Evolutionary conservation across 2,329 filamentous ascomycete genomes (phyloP).

Genomic region (Lasiodiplodia sp.): DNA sequence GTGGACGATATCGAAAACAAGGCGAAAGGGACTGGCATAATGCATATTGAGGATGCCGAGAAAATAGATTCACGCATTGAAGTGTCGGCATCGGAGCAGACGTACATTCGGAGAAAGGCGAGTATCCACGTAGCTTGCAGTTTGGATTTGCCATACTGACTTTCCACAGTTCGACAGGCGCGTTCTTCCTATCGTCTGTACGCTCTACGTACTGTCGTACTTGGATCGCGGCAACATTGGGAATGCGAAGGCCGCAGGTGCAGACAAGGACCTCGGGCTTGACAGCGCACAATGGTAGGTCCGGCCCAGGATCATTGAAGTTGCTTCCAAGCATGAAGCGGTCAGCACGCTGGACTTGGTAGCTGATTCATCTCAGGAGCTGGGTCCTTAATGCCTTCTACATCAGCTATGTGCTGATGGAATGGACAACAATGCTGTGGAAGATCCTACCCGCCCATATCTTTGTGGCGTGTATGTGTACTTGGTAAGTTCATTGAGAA

Average conservation of each 20-base stretch:
- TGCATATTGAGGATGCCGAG: slow-evolving; percentile 8
- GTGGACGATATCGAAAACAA: not conserved
- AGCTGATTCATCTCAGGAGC: slow-evolving; percentile 39
- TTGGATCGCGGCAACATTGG: slow-evolving; percentile 40
- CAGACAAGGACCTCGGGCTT: slow-evolving; percentile 36
- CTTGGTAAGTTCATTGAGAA: slow-evolving; percentile 26
- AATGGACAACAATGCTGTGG: slow-evolving; percentile 46
- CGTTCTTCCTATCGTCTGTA: slow-evolving; percentile 38
- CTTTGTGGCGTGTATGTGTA: slow-evolving; percentile 34
- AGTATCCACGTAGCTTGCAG: not conserved
- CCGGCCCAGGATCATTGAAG: not conserved
- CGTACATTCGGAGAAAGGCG: slow-evolving; percentile 5
- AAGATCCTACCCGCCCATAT: slow-evolving; percentile 38
- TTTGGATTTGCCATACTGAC: not conserved
- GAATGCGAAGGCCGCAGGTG: slow-evolving; percentile 53
- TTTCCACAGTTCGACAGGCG: slow-evolving; percentile 35
- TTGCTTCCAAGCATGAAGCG: not conserved
- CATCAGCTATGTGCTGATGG: slow-evolving; percentile 49
- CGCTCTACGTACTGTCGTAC: slow-evolving; percentile 41
- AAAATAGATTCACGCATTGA: not conserved
- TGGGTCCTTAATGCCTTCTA: slow-evolving; percentile 70
- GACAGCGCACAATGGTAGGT: slow-evolving; percentile 62
- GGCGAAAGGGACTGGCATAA: not conserved
- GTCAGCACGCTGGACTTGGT: slow-evolving; percentile 8
- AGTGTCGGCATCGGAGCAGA: not conserved